Conservation (phyloP, 345 rosid species). For the Bretschneidera sinensis region DNA sequence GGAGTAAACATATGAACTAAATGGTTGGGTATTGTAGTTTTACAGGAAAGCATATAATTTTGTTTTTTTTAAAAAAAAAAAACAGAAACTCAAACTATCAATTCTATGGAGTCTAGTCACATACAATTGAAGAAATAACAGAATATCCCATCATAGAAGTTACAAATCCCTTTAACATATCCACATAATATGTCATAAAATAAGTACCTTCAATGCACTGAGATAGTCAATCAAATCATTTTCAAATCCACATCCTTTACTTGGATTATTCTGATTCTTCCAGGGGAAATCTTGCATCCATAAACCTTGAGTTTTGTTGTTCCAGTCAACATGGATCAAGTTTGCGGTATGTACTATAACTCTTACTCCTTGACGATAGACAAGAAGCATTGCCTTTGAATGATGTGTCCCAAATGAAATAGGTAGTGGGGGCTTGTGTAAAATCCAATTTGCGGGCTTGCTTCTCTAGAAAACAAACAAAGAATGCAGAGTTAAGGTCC, state of each 20-base stretch:
- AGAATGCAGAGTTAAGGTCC: conserved; percentile 12
- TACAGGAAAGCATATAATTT: too few species aligned
- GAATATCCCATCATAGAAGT: neutral
- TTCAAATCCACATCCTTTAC: conserved; percentile 61
- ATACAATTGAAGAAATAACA: too few species aligned
- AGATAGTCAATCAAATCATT: conserved; percentile 85
- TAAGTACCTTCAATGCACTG: conserved; percentile 62
- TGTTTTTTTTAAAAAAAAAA: too few species aligned
- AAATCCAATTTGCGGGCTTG: conserved; percentile 77
- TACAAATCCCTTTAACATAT: neutral
- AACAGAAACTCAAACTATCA: too few species aligned
- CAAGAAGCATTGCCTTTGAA: conserved; percentile 87
- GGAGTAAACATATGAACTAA: too few species aligned
- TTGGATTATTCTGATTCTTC: conserved; percentile 56
- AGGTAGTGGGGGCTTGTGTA: conserved; percentile 87
- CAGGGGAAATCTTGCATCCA: conserved; percentile 99
- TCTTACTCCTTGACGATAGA: too few species aligned
- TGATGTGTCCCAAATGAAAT: conserved; percentile 93
- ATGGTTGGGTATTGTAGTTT: too few species aligned
- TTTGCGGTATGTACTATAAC: conserved; percentile 94
- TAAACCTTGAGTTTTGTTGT: conserved; percentile 92
- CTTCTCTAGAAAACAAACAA: conserved; percentile 46
- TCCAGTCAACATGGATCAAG: conserved; percentile 90
- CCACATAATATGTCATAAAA: neutral
- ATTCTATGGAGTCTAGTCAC: too few species aligned